Evolutionary conservation across 2,329 filamentous ascomycete species (phyloP), one percentile per base, ranked within the genome.

Genomic region (Periconia sp.): DNA sequence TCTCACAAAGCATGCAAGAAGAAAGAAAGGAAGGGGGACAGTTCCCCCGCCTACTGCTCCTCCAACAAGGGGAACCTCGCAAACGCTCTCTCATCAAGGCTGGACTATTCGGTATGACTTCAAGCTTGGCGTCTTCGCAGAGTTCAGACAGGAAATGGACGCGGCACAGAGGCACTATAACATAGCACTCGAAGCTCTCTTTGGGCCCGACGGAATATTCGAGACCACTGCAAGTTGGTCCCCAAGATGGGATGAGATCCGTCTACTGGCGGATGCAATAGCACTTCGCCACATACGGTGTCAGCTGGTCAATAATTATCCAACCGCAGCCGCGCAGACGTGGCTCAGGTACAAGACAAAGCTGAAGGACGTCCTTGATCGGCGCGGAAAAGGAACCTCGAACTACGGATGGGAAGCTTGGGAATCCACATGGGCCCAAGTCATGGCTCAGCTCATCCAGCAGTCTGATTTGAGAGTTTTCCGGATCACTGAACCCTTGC

Each of bases 41-140:
- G 84, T 88, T 11, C 91, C 91, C 9, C 85, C 87, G 34, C 90
- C 92, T 3, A 92, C 90, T 5, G 80, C 89, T 22, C 89, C 91
- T 4, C 89, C 90, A 1, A 92, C 89, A 0, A 85, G 81, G 15
- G 89, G 89, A 19, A 95, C 89, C 1, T 95, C 91, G 1, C 88
- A 94, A 60, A 89, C 88, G 0, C 72, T 96, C n/a, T 88, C 91
- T 1, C 76, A 86, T 8, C 85, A 90, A 29, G 92, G 89, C 3
- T 99, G 92, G 94, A 91, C 90, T 61, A 86, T 95, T 39, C 86
- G 92, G 12, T 96, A 96, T 69, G 92, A 99, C 62, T 91, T 95
- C 74, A 99, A 99, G 67, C 80, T 92, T 13, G 92, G 87, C 5
- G 78, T 96, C 0, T 89, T 97, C 63, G 89, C 92, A 19, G 92